These are phyloP conservation scores for Orbilia ellipsospora DNA, from an alignment of 2,329 filamentous ascomycete genomes.

Conservation along the genomic window DNA sequence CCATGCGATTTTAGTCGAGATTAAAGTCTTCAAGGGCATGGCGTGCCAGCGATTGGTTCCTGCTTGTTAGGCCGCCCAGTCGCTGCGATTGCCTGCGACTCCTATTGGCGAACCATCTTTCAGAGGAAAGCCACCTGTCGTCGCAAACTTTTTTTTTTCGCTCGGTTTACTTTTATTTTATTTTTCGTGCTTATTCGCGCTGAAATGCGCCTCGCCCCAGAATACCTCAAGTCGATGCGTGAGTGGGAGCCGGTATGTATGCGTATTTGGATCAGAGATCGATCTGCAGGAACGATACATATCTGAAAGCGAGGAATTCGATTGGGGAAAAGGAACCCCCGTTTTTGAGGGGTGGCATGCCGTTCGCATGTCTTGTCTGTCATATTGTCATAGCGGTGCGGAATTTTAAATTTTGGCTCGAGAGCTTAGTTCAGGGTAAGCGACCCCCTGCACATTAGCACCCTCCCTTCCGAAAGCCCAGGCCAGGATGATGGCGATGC, in stretches of 20 bases:
- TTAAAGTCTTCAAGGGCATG: constrained; percentile 25
- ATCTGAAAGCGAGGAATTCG: constrained; percentile 25
- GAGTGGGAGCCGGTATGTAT: constrained; percentile 1
- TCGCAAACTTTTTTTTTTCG: not conserved
- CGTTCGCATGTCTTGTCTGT: too few relatives aligned
- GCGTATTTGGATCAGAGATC: constrained; percentile 9
- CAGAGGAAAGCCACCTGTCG: constrained; percentile 9
- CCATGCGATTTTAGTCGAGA: constrained; percentile 45
- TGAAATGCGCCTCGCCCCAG: not conserved
- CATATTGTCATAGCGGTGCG: constrained; percentile 21
- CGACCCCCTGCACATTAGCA: constrained; percentile 44
- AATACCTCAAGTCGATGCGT: constrained; percentile 17
- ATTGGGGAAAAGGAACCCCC: not conserved
- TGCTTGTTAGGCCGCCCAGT: constrained; percentile 21
- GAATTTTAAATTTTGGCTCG: constrained; percentile 23
- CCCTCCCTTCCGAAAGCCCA: constrained; percentile 13
- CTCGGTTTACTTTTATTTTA: too few relatives aligned
- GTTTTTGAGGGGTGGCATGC: too few relatives aligned
- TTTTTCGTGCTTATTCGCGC: too few relatives aligned
- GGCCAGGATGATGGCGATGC: constrained; percentile 24
- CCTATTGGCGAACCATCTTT: constrained; percentile 15
- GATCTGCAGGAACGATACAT: constrained; percentile 45
- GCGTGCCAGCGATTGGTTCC: constrained; percentile 50
- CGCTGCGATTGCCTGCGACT: constrained; percentile 21
- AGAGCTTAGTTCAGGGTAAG: constrained; percentile 21